Evolutionary conservation across 768 basidiomycete species (phyloP).

Genomic region (Clavulina sp.): DNA sequence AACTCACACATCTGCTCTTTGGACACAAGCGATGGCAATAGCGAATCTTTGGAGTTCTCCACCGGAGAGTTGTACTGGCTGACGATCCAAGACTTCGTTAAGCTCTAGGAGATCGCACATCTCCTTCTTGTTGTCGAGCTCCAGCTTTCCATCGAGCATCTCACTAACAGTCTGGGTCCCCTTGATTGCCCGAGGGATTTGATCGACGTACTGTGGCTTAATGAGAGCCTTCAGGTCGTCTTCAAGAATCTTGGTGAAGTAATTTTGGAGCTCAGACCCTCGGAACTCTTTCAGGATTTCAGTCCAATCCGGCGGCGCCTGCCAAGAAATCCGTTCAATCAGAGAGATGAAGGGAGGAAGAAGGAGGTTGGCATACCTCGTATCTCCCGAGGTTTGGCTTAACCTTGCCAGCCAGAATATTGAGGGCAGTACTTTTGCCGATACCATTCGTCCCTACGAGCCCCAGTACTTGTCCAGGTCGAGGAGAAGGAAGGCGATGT

Average conservation of each 20-base stretch:
- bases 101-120: slow-evolving; percentile 81
- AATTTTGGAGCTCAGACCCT: slow-evolving; percentile 96
- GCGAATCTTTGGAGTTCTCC: slow-evolving; percentile 97
- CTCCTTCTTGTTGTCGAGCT: slow-evolving; percentile 72
- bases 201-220: slow-evolving; percentile 99
- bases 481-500: slow-evolving; percentile 89
- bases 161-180: slow-evolving; percentile 66
- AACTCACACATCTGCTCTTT: slow-evolving; percentile 85
- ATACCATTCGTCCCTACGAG: slow-evolving; percentile 99
- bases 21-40: slow-evolving; percentile 93
- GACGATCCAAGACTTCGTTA: slow-evolving; percentile 68
- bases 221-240: slow-evolving; percentile 97
- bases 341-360: slow-evolving; percentile 1
- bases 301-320: slow-evolving; percentile 98
- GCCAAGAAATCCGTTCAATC: slow-evolving; percentile 5
- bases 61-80: slow-evolving; percentile 75
- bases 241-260: slow-evolving; percentile 97
- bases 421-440: slow-evolving; percentile 94
- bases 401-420: slow-evolving; percentile 89
- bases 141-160: slow-evolving; percentile 86
- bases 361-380: slow-evolving; percentile 40
- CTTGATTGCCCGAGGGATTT: slow-evolving; percentile 93
- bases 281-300: slow-evolving; percentile 98
- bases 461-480: slow-evolving; percentile 96
- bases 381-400: slow-evolving; percentile 97